phyloP scores from a whole-genome alignment of 2,329 filamentous ascomycete species.

The Colletotrichum graminicola region DNA sequence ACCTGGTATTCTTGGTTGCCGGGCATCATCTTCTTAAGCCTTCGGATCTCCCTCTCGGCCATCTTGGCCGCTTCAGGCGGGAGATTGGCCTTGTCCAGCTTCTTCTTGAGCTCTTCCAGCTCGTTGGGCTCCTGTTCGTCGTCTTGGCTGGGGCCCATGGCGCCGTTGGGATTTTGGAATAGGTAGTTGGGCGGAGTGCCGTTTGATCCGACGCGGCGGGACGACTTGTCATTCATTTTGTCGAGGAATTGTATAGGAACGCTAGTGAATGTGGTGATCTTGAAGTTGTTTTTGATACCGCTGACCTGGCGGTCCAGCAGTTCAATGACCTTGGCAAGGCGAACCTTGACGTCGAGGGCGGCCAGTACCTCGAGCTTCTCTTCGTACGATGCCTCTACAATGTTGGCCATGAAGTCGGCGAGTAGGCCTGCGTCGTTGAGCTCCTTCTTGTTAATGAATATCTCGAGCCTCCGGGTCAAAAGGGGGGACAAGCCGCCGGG shows the following conservation, averaged over 20 bases:
- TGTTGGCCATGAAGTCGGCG: constrained; percentile 96
- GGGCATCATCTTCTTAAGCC: constrained; percentile 94
- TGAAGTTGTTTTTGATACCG: constrained; percentile 87
- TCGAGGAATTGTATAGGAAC: constrained; percentile 73
- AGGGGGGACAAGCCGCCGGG: constrained; percentile 79
- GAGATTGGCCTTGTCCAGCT: constrained; percentile 83
- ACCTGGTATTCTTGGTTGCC: constrained; percentile 97
- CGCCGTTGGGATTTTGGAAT: constrained; percentile 44
- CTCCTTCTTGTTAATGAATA: constrained; percentile 87
- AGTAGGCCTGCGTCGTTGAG: constrained; percentile 84
- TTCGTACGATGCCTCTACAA: constrained; percentile 87
- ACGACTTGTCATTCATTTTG: constrained; percentile 56
- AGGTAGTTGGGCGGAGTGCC: constrained; percentile 40
- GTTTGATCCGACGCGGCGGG: constrained; percentile 35
- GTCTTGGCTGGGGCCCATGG: constrained; percentile 60
- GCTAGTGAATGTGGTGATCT: constrained; percentile 82
- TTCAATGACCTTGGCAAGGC: constrained; percentile 85
- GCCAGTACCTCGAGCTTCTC: constrained; percentile 91
- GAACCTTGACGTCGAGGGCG: constrained; percentile 81
- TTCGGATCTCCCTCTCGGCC: constrained; percentile 88
- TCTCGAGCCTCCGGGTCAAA: constrained; percentile 86
- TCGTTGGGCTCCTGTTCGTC: constrained; percentile 90
- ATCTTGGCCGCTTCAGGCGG: constrained; percentile 88
- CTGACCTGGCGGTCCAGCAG: constrained; percentile 85
- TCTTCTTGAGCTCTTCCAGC: constrained; percentile 90